Evolutionary conservation across 2,329 filamentous ascomycete species (phyloP), one percentile per base, ranked within the genome.

Genomic region (Penicillium sp.): DNA sequence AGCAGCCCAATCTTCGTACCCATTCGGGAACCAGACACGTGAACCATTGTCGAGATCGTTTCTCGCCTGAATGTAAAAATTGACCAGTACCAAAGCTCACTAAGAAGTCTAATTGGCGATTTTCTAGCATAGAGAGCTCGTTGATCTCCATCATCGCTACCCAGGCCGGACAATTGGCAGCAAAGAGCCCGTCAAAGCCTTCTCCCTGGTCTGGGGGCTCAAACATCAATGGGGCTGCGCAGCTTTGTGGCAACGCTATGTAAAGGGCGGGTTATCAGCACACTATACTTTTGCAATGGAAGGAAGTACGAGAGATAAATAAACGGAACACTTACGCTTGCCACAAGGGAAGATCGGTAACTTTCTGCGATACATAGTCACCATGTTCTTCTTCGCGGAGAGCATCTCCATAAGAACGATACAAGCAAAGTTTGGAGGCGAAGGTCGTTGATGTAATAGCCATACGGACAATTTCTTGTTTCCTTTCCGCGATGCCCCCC

Each of bases 161-260:
- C 42, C 21, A 45, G 8, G 42, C 31, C 2, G 48, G 48, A 18
- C 31, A 38, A 29, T 51, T 51, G 16, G 48, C 48, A 29, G 28
- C 48, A 38, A 51, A 45, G 6, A 36, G 18, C 24, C 47, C 47
- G 34, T 49, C 47, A 13, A 43, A 42, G n/a, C 38, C 33, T 13
- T 42, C 16, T 29, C 28, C 28, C 10, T 6, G 28, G n/a, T 29
- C 28, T 29, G 45, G 4, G 7, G 48, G 48, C 24, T 51, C 42
- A 29, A 51, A 51, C 12, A 45, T 16, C 21, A 51, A 24, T 12
- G 48, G 48, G 15, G 48, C 42, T 24, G 48, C 42, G 33, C 48
- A 51, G 42, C 48, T 51, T 9, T n/a, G 48, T 41, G 42, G 48
- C 42, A 38, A 51, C 39, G 13, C 48, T 51, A 51, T 10, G n/a